phyloP scores from a whole-genome alignment of 805 yeast species.

The Ogataea nitratoaversa region DNA sequence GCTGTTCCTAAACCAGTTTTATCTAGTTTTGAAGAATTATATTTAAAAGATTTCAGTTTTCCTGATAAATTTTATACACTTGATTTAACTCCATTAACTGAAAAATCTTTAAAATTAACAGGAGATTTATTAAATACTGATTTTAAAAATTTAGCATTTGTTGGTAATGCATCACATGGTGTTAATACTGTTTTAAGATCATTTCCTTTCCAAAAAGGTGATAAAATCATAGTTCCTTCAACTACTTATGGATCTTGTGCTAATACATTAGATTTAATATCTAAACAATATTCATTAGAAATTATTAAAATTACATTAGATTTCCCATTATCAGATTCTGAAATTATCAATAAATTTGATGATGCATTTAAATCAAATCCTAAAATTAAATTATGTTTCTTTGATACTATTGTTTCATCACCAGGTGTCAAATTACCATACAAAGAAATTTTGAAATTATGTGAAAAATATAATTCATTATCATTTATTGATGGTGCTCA shows the following conservation, averaged over 20 bases:
- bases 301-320: slow-evolving; percentile 35
- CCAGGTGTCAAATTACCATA: slow-evolving; percentile 63
- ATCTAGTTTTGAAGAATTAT: slow-evolving; percentile 31
- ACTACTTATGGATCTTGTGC: slow-evolving; percentile 53
- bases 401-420: slow-evolving; percentile 58
- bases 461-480: slow-evolving; percentile 42
- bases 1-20: slow-evolving; percentile 46
- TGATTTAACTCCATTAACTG: slow-evolving; percentile 28
- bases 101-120: slow-evolving; percentile 33
- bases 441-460: slow-evolving; percentile 39
- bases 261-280: slow-evolving; percentile 44
- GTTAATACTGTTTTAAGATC: slow-evolving; percentile 55
- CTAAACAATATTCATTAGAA: slow-evolving; percentile 31
- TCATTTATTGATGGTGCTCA: slow-evolving; percentile 75
- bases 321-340: slow-evolving; percentile 43
- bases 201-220: slow-evolving; percentile 47
- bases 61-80: slow-evolving; percentile 45
- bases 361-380: slow-evolving; percentile 23
- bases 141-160: slow-evolving; percentile 45
- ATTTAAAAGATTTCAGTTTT: slow-evolving; percentile 29
- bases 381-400: slow-evolving; percentile 40
- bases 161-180: slow-evolving; percentile 58
- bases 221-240: slow-evolving; percentile 44
- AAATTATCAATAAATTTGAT: slow-evolving; percentile 34
- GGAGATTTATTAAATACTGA: slow-evolving; percentile 46